Evolutionary conservation across 495 filamentous ascomycete genomes (phyloP), one percentile per base, ranked within the genome.

Genomic region (Aspergillus taichungensis): DNA sequence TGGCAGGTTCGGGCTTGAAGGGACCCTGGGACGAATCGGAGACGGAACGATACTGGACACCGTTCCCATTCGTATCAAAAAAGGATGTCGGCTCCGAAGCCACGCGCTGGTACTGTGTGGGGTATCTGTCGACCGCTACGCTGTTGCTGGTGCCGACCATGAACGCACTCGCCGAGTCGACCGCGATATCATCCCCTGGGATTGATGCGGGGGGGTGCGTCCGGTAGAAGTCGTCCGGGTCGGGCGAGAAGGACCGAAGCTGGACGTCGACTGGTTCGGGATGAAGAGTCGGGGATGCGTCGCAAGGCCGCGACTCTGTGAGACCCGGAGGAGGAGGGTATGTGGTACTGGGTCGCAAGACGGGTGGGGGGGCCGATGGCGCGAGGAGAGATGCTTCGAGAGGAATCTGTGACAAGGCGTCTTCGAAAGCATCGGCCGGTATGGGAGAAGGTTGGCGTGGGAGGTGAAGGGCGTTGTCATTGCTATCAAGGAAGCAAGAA

Each of bases 181-280:
- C 30, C 31, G 46, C 54, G 33, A 52, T 54, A 40, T 52, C 60
- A 39, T 57, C 54, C 36, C 60, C 52, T 30, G 42, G 40, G 14
- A 41, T 40, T 30, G 59, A 57, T 37, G 55, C 49, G 34, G 60
- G 41, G 31, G 49, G 51, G 46, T 62, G 60, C 39, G 54, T 61
- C 36, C 72, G 68, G 53, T 78, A 79, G 54, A 66, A 78, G 10
- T 76, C 73, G 57, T 72, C 72, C 11, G 73, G 75, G 53, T 79
- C 71, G 31, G 74, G 65, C 28, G 71, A 75, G 24, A 58, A 47
- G 60, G 60, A 30, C 61, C 52, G 46, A 40, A 61, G 40, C 34
- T 52, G 61, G 41, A 56, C 47, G 35, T 60, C 52, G 14, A 50
- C 45, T 55, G 34, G 50, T 49, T 51, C 43, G 45, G 36, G 41